Base-by-base conservation (phyloP, 2,329 filamentous ascomycete species). In the Ophiognomonia clavigignenti-juglandacearum region DNA sequence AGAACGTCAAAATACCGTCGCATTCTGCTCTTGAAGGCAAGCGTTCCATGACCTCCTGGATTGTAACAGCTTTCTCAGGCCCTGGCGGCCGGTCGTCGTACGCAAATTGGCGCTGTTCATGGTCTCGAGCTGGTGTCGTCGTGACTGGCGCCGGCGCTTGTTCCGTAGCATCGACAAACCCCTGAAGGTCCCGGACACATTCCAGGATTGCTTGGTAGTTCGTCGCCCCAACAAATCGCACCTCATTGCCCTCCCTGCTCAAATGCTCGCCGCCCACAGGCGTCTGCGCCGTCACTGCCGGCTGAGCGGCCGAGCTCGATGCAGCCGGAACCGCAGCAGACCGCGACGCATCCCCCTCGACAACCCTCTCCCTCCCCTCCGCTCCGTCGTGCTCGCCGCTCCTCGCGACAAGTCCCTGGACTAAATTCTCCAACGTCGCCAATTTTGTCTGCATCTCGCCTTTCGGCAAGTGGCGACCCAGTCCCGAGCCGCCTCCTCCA, bases 191-290 rank as follows among this genome's bases (percentile, higher is more conserved):
- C 16, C 59, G 66, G 35, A 72, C 71, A 47, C 65, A 64, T 32
- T 70, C 64, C 4, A 72, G 65, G 20, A 73, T 55, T 0, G 69
- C 63, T 4, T 64, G 57, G 66, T 68, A 73, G 29, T 67, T 65
- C 4, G 69, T 71, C 4, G 63, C 60, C 0, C 66, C 68, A 13
- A 64, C 60, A 39, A 68, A 71, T 6, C 51, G 51, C 3, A 45
- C 51, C 36, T 56, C 39, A 19, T 29, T 46, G 20, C 45, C 41
- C 31, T 53, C 39, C 19, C 41, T 48, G 23, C 37, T 45, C 24
- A 42, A 36, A 46, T 54, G 47, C 0, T 36, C 44, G 13, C 40
- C 39, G 3, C 45, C 49, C 0, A 45, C 48, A n/a, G 56, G 38
- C 39, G 3, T 48, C 38, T 22, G 11, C 18, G 31, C 41, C 13